Base-by-base conservation (phyloP, 108 stramenopile genomes). In the Stephanodiscus minutulus region DNA sequence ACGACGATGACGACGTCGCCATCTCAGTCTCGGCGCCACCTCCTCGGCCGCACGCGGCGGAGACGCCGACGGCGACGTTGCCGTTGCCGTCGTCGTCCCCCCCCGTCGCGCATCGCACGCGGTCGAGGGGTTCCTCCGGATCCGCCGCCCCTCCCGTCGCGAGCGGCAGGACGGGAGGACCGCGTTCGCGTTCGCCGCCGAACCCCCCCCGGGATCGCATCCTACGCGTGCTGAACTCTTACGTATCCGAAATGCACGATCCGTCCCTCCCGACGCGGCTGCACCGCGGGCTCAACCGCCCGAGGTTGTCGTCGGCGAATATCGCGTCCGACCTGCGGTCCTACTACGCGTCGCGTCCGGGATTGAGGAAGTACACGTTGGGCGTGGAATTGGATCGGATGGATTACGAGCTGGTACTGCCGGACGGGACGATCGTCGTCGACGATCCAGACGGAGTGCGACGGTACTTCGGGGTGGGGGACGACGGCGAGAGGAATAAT, bases 371-470 rank as follows among this genome's bases (percentile, higher is more conserved):
- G 52, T 94, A 91, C 83, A 94, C 93, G 4, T 29, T 89, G 2
- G 76, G 87, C 0, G 90, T 86, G 47, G 93, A 94, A 78, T 41
- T 94, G 18, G 73, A 73, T 52, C 86, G 93, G 1, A 94, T 94
- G 90, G 77, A 88, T 24, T 94, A 94, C 66, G 47, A 62, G 52
- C 62, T 91, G 7, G 50, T 85, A 20, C 59, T 84, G 21, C 52
- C 62, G 6, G 29, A 84, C 60, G 88, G 85, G 0, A 21, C 50
- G 63, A 31, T 47, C 11, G 44, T 58, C 47, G 1, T 0, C 11
- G 75, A 70, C 9, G 79, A 74, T 5, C 3, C 5, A 24, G 53
- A 79, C 69, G 64, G 74, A 57, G 65, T 75, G 64, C 57, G 77
- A 64, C 11, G 33, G 9, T 73, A 73, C 33, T 80, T 80, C 59